Conservation (phyloP, 2,329 filamentous ascomycete genomes). For the Ceratocystis alfenasii region DNA sequence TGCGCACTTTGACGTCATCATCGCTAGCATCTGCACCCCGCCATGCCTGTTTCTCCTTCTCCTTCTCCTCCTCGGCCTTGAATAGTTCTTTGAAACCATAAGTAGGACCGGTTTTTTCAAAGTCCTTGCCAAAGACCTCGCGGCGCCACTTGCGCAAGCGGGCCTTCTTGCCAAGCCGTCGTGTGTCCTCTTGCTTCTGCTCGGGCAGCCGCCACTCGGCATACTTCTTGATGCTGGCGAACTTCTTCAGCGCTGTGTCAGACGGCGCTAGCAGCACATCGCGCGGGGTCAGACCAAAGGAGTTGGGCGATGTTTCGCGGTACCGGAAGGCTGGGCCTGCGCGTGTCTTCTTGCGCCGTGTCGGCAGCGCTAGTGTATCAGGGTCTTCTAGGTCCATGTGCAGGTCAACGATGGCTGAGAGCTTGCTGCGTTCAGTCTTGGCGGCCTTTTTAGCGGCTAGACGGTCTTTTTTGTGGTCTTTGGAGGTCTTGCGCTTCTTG, state of each 20-base stretch:
- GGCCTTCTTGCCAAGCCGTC: slow-evolving; percentile 84
- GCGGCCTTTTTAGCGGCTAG: slow-evolving; percentile 54
- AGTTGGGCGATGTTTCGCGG: slow-evolving; percentile 80
- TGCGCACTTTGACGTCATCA: slow-evolving; percentile 28
- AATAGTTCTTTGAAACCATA: slow-evolving; percentile 41
- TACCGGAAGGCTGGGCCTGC: slow-evolving; percentile 59
- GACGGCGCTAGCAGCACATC: slow-evolving; percentile 85
- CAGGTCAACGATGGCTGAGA: slow-evolving; percentile 76
- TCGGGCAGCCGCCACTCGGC: slow-evolving; percentile 77
- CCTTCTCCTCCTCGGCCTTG: slow-evolving; percentile 26
- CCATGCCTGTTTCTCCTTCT: slow-evolving; percentile 23
- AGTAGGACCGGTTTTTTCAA: slow-evolving; percentile 43
- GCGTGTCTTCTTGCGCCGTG: slow-evolving; percentile 22
- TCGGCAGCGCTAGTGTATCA: slow-evolving; percentile 36
- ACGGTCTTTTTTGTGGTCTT: slow-evolving; percentile 48
- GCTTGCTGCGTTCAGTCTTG: slow-evolving; percentile 68
- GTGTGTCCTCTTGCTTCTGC: slow-evolving; percentile 82
- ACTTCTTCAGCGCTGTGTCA: slow-evolving; percentile 77
- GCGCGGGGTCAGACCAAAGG: slow-evolving; percentile 76
- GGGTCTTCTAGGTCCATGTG: slow-evolving; percentile 63
- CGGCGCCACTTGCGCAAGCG: slow-evolving; percentile 73
- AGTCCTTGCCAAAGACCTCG: slow-evolving; percentile 50
- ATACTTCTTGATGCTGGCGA: slow-evolving; percentile 87
- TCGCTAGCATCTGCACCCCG: slow-evolving; percentile 15
- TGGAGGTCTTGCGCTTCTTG: slow-evolving; percentile 49